Base-by-base conservation (phyloP, 306 rosid genomes). In the Malus orientalis region DNA sequence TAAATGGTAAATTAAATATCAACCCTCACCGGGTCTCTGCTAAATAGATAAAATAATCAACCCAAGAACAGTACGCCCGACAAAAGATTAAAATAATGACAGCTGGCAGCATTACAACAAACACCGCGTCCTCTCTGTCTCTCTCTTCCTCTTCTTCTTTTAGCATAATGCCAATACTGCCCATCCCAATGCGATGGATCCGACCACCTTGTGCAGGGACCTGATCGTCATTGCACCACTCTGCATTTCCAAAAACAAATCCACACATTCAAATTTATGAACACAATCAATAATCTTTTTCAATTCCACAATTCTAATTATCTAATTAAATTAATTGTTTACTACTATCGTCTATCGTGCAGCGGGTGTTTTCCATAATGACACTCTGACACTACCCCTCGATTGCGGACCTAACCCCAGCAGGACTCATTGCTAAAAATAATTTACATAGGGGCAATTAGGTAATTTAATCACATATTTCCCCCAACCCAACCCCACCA, bases 101-200 rank as follows among this genome's bases (percentile, higher is more conserved):
- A 22, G 61, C 23, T 76, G 80, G 45, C 61, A 22, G 61, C 23
- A 49, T 57, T 36, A 45, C 70, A 45, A 6, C 60, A 11, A 57
- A 45, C 66, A 78, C 15, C 45, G 70, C 72, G 11, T 40, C 68
- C 9, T n/a, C 65, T 60, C 65, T 23, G 4, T 1, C 81, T 84
- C 87, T 6, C 20, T 15, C 55, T 6, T 51, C 7, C 55, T 18
- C 55, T 15, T 51, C 55, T 0, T 51, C 55, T 5, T 49, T 49
- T 90, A 94, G 85, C 83, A 74, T 42, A 92, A 79, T 45, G 88
- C 88, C 66, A 92, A 51, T 54, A 83, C 58, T 19, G 87, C 89
- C 83, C 85, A 89, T 84, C 93, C 91, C 86, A 95, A 76, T 12
- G 86, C 92, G 69, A 92, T 61, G 82, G 87, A 77, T 69, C 89